phyloP scores from a whole-genome alignment of 352 stramenopile genomes.

The Phytophthora sansomeana region DNA sequence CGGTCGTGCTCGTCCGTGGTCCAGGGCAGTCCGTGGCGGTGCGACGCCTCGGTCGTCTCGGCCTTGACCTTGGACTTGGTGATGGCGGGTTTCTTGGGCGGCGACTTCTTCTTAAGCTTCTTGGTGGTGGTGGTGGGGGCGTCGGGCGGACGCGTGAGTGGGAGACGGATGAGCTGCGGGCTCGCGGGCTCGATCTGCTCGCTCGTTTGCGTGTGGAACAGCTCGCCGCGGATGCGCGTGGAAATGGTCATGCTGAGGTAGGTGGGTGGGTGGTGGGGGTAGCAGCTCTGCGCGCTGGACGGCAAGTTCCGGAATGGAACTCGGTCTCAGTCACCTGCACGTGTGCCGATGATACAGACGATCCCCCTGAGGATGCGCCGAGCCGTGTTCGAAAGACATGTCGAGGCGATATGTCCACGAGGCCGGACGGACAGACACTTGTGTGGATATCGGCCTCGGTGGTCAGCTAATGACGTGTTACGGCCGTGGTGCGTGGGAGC shows the following conservation, averaged over 20 bases:
- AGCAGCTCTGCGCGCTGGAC: slow-evolving; percentile 19
- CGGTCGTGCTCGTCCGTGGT: slow-evolving; percentile 57
- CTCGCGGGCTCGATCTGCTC: not conserved
- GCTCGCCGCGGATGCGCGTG: slow-evolving; percentile 36
- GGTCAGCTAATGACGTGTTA: slow-evolving; percentile 36
- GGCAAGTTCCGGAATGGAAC: slow-evolving; percentile 30
- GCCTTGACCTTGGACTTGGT: slow-evolving; percentile 7
- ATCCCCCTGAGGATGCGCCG: slow-evolving; percentile 18
- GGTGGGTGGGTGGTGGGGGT: not conserved
- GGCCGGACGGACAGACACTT: not conserved
- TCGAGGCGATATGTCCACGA: slow-evolving; percentile 31
- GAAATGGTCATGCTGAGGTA: slow-evolving; percentile 34
- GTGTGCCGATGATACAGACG: slow-evolving; percentile 6
- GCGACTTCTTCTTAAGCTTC: slow-evolving; percentile 25
- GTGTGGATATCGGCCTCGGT: too few relatives aligned
- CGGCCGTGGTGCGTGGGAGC: slow-evolving; percentile 7
- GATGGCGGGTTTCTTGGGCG: not conserved
- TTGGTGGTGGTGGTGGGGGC: slow-evolving; percentile 14
- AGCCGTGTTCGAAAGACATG: slow-evolving; percentile 25
- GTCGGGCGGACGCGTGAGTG: slow-evolving; percentile 34
- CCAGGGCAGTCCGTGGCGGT: slow-evolving; percentile 42
- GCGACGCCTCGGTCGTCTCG: not conserved
- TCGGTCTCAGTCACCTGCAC: not conserved
- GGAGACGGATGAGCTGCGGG: slow-evolving; percentile 37
- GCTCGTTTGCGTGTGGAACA: slow-evolving; percentile 24